phyloP scores from a whole-genome alignment of 805 yeast genomes.

The Saccharomycopsis vini region DNA sequence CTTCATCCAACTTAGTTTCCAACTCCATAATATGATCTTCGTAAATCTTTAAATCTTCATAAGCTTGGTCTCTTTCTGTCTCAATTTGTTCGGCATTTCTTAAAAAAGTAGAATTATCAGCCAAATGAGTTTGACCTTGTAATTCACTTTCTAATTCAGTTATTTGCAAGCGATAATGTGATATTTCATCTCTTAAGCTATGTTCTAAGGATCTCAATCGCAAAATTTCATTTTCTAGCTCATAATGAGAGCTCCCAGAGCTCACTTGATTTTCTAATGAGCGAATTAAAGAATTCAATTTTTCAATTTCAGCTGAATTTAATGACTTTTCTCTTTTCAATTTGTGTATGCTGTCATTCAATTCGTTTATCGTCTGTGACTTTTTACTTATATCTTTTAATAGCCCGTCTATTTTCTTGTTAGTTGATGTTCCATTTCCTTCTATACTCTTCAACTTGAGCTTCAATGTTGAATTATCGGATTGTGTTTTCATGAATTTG shows the following conservation, averaged over 20 bases:
- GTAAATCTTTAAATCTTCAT: conserved; percentile 18
- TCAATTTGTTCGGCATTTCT: conserved; percentile 27
- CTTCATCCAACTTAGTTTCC: conserved; percentile 22
- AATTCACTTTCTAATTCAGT: conserved; percentile 11
- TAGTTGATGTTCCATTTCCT: conserved; percentile 3
- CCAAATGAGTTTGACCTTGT: conserved; percentile 4
- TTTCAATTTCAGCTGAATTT: conserved; percentile 18
- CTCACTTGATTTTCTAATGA: conserved; percentile 17
- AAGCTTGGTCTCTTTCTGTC: conserved; percentile 17
- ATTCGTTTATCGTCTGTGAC: conserved; percentile 18
- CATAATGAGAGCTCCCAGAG: conserved; percentile 5
- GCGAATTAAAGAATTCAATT: conserved; percentile 11
- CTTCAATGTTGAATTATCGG: conserved; percentile 11
- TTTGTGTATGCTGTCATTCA: conserved; percentile 14
- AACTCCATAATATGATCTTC: conserved; percentile 25
- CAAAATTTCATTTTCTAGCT: conserved; percentile 16
- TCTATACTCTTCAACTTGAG: conserved; percentile 19
- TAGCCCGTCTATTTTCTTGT: conserved; percentile 4
- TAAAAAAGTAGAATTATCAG: conserved; percentile 23
- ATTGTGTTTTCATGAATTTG: conserved; percentile 7
- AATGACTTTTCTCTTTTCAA: conserved; percentile 19
- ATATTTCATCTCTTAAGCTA: conserved; percentile 9
- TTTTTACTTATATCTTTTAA: conserved; percentile 6
- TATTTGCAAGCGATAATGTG: conserved; percentile 10
- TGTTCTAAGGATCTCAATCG: conserved; percentile 9